phyloP scores from a whole-genome alignment of 2,329 filamentous ascomycete genomes.

The Sclerotinia subarctica region DNA sequence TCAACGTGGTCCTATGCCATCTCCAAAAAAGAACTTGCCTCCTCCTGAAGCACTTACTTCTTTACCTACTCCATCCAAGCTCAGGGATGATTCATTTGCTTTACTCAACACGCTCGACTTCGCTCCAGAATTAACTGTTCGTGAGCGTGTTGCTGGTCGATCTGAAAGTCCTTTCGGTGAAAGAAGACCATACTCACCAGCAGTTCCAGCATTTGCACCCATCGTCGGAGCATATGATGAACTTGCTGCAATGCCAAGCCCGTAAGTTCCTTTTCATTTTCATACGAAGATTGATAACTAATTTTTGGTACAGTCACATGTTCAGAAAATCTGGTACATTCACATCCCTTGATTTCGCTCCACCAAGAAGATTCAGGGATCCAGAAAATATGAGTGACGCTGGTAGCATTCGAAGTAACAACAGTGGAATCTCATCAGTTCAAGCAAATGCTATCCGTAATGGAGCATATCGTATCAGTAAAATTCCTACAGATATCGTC shows the following conservation, averaged over 20 bases:
- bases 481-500: conserved; percentile 62
- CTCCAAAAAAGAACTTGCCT: conserved; percentile 56
- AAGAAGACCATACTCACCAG: conserved; percentile 70
- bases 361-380: conserved; percentile 70
- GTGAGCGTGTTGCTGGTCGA: conserved; percentile 67
- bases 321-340: conserved; percentile 77
- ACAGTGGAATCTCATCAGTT: conserved; percentile 58
- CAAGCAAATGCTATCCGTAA: conserved; percentile 60
- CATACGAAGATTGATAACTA: conserved; percentile 30
- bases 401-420: conserved; percentile 63
- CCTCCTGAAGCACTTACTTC: conserved; percentile 72
- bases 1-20: conserved; percentile 38
- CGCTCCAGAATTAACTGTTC: conserved; percentile 69
- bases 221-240: conserved; percentile 84
- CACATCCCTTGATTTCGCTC: conserved; percentile 76
- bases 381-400: conserved; percentile 58
- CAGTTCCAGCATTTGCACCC: conserved; percentile 70
- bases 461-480: conserved; percentile 67
- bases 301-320: conserved; percentile 52
- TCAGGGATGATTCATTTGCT: conserved; percentile 77
- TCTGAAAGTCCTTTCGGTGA: conserved; percentile 63
- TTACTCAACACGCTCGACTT: conserved; percentile 72
- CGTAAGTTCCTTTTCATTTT: conserved; percentile 57
- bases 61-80: conserved; percentile 79
- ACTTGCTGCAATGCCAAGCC: conserved; percentile 79